phyloP scores from a whole-genome alignment of 2,329 filamentous ascomycete species.

The Periconia sp. region DNA sequence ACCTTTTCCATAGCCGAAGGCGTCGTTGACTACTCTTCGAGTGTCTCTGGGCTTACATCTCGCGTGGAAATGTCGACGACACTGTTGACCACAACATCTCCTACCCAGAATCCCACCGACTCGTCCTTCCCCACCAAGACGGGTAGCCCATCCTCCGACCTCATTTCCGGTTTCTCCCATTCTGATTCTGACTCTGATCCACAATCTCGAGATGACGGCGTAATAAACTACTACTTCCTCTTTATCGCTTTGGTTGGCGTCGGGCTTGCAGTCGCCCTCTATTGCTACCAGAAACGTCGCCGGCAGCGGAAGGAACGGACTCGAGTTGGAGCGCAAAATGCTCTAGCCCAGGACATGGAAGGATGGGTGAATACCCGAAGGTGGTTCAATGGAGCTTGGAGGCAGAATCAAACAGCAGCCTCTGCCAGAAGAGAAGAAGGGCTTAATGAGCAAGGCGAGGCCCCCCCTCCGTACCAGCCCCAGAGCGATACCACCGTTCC shows the following conservation, averaged over 20 bases:
- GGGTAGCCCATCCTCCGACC: constrained; percentile 2
- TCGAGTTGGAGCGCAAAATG: constrained; percentile 31
- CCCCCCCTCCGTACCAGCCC: constrained; percentile 63
- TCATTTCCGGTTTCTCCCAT: constrained; percentile 10
- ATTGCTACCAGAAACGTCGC: constrained; percentile 50
- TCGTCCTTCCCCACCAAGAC: background rate
- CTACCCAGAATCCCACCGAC: constrained; percentile 6
- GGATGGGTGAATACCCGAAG: constrained; percentile 35
- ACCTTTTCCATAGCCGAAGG: background rate
- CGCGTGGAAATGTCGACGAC: background rate
- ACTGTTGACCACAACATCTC: constrained; percentile 6
- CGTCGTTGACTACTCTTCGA: background rate
- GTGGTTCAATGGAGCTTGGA: constrained; percentile 30
- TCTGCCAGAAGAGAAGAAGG: constrained; percentile 53
- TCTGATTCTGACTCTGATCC: background rate
- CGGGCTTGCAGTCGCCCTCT: constrained; percentile 44
- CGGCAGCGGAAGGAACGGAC: constrained; percentile 35
- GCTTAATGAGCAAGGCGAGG: constrained; percentile 64
- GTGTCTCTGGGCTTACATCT: background rate
- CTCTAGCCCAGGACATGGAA: constrained; percentile 40
- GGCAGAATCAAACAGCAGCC: constrained; percentile 17
- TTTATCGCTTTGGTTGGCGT: constrained; percentile 58
- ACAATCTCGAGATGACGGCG: constrained; percentile 14
- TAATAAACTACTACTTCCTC: constrained; percentile 57
- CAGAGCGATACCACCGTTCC: constrained; percentile 26